phyloP scores from a whole-genome alignment of 208 protist species.

The Leishmania braziliensis region DNA sequence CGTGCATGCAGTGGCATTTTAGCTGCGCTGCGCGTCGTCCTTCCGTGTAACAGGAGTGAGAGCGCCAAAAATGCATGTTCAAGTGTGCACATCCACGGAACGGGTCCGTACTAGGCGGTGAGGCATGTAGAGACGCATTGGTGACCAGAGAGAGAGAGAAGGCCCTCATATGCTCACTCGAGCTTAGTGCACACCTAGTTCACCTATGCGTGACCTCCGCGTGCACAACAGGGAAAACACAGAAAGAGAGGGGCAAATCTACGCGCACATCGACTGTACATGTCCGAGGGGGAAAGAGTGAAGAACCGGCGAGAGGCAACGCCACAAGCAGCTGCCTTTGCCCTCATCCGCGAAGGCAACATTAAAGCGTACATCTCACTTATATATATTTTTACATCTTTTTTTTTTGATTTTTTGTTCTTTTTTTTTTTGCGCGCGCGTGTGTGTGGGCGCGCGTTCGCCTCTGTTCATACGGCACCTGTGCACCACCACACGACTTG shows the following conservation, averaged over 20 bases:
- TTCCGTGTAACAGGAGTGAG: not conserved
- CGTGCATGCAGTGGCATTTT: not conserved
- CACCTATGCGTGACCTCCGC: not conserved
- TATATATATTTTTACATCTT: not conserved
- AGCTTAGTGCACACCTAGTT: not conserved
- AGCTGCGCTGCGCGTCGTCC: not conserved
- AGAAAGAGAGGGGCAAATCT: not conserved
- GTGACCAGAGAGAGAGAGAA: not conserved
- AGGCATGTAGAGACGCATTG: not conserved
- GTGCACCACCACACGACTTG: not conserved
- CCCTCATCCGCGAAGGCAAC: not conserved
- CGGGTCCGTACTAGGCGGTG: not conserved
- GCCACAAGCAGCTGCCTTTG: not conserved
- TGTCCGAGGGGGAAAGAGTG: not conserved
- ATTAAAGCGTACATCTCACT: not conserved
- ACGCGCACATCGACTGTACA: not conserved
- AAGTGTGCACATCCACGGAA: not conserved
- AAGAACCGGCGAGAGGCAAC: not conserved
- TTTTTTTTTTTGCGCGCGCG: too few relatives aligned
- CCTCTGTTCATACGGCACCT: not conserved
- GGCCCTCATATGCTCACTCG: not conserved
- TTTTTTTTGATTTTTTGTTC: too few relatives aligned
- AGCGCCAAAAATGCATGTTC: not conserved
- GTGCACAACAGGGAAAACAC: not conserved
- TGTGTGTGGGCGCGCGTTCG: too few relatives aligned